Evolutionary conservation across 495 filamentous ascomycete genomes (phyloP), one percentile per base, ranked within the genome.

Genomic region (Neurospora sp.): DNA sequence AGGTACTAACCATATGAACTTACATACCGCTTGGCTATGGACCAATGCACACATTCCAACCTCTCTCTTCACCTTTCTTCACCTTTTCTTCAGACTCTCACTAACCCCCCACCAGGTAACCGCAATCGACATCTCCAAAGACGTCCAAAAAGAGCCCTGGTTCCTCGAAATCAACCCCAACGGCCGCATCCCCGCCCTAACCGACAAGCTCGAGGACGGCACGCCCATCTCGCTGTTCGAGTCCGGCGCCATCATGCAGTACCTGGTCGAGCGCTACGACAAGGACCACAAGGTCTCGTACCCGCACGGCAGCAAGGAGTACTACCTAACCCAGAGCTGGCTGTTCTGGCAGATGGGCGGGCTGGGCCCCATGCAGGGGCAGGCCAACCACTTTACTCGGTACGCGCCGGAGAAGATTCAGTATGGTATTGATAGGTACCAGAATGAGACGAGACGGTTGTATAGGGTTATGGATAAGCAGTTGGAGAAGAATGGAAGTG

Each of bases 151-250:
- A 75, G 85, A 86, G 73, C 86, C 84, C 1, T 96, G 92, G 92
- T 98, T 95, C 84, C 87, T 97, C 48, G 89, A 89, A 44, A 96
- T 98, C 81, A 97, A 97, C 83, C 94, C 94, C 71, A 97, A 98
- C 79, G 94, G 94, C 76, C 93, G 95, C 73, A 97, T 97, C 77
- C 94, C 94, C n/a, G 94, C 94, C 18, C 76, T 98, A 35, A 94
- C 92, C 35, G 95, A 97, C 80, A 89, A 87, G 12, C 89, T 91
- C 77, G 76, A 79, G 2, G 91, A 96, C 79, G 93, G 93, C 72
- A 85, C 91, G 76, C 82, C 84, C 40, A 94, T 97, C 81, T 83
- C 86, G 20, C 76, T 97, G 5, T 97, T 97, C 77, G 94, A 97
- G 81, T 92, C 89, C 74, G 94, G 93, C 70, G 85, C 90, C 72